A percentile compares a stretch with the other conserved stretches of the same genome.
These are phyloP conservation scores for Phytophthora pistaciae DNA, from an alignment of 352 stramenopile genomes.

Conservation along the genomic window DNA sequence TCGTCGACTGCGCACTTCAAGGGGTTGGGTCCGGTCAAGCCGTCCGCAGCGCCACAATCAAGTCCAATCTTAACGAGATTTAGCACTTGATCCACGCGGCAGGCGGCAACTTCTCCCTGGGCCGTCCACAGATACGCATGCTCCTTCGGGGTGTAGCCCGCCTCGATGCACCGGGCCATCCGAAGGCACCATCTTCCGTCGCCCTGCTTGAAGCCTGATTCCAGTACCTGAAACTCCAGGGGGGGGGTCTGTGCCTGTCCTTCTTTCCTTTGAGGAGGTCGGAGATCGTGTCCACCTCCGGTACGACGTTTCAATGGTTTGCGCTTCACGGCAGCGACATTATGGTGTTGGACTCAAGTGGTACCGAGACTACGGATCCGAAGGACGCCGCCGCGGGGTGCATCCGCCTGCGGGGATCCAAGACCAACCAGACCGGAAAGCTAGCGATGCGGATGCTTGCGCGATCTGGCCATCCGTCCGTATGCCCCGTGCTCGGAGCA, in stretches of 20 bases:
- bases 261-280: no score
- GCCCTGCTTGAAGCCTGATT: not conserved
- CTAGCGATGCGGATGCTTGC: not conserved
- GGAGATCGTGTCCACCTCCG: no score
- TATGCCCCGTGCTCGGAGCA: conserved; percentile 3
- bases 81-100: not conserved
- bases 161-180: no score
- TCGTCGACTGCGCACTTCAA: not conserved
- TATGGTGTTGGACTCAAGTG: not conserved
- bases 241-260: no score
- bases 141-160: not conserved
- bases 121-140: no score
- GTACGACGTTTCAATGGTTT: no score
- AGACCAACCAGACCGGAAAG: conserved; percentile 4
- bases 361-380: not conserved
- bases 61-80: not conserved
- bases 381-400: not conserved
- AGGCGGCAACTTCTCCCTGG: not conserved
- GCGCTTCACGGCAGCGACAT: no score
- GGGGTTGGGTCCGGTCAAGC: not conserved
- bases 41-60: conserved; percentile 3
- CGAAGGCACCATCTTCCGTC: conserved; percentile 1
- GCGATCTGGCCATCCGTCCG: not conserved
- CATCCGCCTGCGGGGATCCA: conserved; percentile 4
- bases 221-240: not conserved